Percentiles rank a stretch among this genome's conserved stretches.
Conservation (phyloP, 2,329 filamentous ascomycete species). For the Claviceps pusilla region DNA sequence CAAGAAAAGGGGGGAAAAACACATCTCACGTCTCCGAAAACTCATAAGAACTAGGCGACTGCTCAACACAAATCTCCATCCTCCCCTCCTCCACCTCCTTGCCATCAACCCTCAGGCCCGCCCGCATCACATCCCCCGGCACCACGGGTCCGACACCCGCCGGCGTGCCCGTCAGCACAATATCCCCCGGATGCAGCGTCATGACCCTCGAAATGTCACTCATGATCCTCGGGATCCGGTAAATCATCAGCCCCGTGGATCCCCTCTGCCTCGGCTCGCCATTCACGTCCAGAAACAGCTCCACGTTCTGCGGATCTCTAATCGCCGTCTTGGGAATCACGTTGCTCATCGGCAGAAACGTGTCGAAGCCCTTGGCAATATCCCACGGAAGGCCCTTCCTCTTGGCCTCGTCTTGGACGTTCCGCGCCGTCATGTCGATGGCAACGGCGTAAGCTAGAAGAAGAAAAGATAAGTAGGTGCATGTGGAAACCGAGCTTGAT, state of each 20-base stretch:
- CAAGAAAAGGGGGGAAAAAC: neutral
- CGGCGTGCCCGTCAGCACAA: constrained; percentile 91
- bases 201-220: constrained; percentile 90
- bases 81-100: constrained; percentile 71
- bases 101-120: constrained; percentile 64
- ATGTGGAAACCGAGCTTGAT: neutral
- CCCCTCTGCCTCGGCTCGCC: constrained; percentile 64
- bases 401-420: constrained; percentile 92
- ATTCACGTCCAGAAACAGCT: constrained; percentile 78
- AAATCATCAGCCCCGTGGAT: constrained; percentile 88
- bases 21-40: constrained; percentile 52
- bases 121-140: constrained; percentile 75
- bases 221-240: constrained; percentile 72
- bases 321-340: constrained; percentile 69
- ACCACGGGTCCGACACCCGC: constrained; percentile 84
- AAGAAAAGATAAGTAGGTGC: neutral
- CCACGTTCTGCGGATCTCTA: constrained; percentile 73
- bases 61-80: constrained; percentile 71
- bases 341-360: constrained; percentile 77
- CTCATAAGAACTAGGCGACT: constrained; percentile 61
- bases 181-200: constrained; percentile 81
- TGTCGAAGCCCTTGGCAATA: constrained; percentile 96
- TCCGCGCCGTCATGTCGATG: constrained; percentile 96
- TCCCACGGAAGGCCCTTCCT: constrained; percentile 87
- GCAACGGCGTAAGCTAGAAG: constrained; percentile 63